Evolutionary conservation across 306 rosid species (phyloP).

Genomic region (Fragaria iinumae): DNA sequence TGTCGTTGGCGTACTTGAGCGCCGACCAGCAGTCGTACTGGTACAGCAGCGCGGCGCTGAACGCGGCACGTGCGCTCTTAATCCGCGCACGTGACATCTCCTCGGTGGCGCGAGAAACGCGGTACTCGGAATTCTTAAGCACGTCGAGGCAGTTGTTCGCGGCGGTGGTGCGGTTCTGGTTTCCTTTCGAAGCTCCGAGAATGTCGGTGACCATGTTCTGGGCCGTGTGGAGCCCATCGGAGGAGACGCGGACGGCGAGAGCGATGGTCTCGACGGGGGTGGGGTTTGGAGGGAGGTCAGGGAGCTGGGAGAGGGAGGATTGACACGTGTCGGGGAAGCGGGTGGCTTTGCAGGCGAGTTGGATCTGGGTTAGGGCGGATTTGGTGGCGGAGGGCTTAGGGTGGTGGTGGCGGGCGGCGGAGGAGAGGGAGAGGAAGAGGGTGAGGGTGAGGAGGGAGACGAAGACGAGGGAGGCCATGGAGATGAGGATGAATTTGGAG

Average conservation of each 20-base stretch:
- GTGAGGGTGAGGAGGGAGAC: constrained; percentile 40
- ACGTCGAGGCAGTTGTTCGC: constrained; percentile 56
- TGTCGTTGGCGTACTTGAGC: constrained; percentile 81
- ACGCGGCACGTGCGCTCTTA: constrained; percentile 72
- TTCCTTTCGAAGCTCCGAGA: constrained; percentile 39
- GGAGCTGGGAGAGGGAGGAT: constrained; percentile 36
- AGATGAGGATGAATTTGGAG: constrained; percentile 40
- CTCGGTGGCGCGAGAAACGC: constrained; percentile 43
- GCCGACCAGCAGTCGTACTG: constrained; percentile 84
- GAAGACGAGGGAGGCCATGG: constrained; percentile 57
- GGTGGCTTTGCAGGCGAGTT: constrained; percentile 65
- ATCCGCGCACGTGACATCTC: constrained; percentile 39
- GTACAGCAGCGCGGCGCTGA: constrained; percentile 58
- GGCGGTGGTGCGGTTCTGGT: constrained; percentile 59
- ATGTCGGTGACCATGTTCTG: constrained; percentile 48
- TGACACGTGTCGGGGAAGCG: constrained; percentile 62
- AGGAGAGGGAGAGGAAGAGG: constrained; percentile 42
- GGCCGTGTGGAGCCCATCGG: constrained; percentile 50
- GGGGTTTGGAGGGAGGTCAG: constrained; percentile 31
- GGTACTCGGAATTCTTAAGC: constrained; percentile 45
- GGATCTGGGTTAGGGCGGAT: constrained; percentile 22
- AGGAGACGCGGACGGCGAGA: constrained; percentile 43
- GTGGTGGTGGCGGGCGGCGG: constrained; percentile 33
- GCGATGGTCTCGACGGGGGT: constrained; percentile 44
- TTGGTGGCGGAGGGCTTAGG: background rate